phyloP scores from a whole-genome alignment of 2,329 filamentous ascomycete species.

The Fusarium falciforme region DNA sequence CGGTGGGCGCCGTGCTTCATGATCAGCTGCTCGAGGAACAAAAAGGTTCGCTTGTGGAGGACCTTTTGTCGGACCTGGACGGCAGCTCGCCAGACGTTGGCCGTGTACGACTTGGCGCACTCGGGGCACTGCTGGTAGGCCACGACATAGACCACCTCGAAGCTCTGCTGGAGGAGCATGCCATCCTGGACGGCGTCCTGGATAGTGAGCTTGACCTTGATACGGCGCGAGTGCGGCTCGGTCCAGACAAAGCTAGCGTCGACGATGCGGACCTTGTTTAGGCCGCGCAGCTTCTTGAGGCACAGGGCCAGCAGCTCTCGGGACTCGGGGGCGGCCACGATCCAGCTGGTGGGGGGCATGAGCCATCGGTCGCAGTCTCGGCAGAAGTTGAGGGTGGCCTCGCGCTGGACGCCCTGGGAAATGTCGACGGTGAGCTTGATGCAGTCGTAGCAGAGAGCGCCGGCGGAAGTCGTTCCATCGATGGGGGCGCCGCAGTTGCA shows the following conservation, averaged over 20 bases:
- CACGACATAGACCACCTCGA: constrained; percentile 93
- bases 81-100: constrained; percentile 92
- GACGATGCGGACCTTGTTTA: constrained; percentile 92
- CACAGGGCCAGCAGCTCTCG: constrained; percentile 93
- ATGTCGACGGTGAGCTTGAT: constrained; percentile 95
- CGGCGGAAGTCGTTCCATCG: constrained; percentile 86
- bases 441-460: constrained; percentile 95
- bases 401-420: constrained; percentile 88
- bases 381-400: constrained; percentile 91
- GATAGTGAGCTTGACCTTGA: constrained; percentile 96
- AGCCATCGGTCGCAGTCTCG: constrained; percentile 95
- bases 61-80: constrained; percentile 98
- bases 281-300: constrained; percentile 84
- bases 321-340: constrained; percentile 86
- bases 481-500: constrained; percentile 98
- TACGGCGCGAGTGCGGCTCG: constrained; percentile 90
- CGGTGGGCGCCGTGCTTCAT: constrained; percentile 92
- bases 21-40: constrained; percentile 89
- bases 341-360: constrained; percentile 86
- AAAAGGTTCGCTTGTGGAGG: constrained; percentile 84
- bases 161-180: constrained; percentile 85
- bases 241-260: constrained; percentile 99
- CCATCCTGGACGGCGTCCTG: constrained; percentile 76
- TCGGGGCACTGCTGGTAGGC: constrained; percentile 95
- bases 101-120: constrained; percentile 94